Percentiles rank a stretch among this genome's conserved stretches.
Evolutionary conservation across 768 basidiomycete species (phyloP).

Genomic region (Hysterangium stoloniferum): DNA sequence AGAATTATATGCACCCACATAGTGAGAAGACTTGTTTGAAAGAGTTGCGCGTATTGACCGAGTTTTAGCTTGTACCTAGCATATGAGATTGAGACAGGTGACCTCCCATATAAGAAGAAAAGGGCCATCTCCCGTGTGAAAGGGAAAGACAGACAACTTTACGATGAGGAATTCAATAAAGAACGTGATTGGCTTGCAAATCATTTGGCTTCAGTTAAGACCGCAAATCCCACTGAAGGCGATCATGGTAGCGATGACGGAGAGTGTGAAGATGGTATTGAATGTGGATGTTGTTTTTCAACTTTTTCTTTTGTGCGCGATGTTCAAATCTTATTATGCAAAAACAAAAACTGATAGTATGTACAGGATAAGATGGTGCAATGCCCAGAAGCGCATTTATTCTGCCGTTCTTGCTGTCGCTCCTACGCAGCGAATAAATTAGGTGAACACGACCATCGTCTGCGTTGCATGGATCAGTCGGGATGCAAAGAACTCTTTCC

Average conservation of each 20-base stretch:
- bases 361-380: conserved; percentile 75
- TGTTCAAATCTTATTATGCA: background rate
- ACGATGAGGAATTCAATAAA: conserved; percentile 40
- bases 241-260: conserved; percentile 33
- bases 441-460: conserved; percentile 49
- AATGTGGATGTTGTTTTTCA: conserved; percentile 85
- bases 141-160: conserved; percentile 23
- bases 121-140: conserved; percentile 27
- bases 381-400: conserved; percentile 84
- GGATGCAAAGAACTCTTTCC: conserved; percentile 65
- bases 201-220: conserved; percentile 23
- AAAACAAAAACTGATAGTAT: background rate
- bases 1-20: conserved; percentile 59
- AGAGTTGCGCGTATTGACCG: background rate
- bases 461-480: conserved; percentile 79
- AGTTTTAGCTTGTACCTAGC: conserved; percentile 26
- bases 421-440: conserved; percentile 62
- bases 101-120: conserved; percentile 30
- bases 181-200: conserved; percentile 40
- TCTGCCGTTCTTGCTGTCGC: conserved; percentile 67
- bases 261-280: conserved; percentile 54
- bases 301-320: conserved; percentile 58
- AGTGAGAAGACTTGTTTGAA: conserved; percentile 26
- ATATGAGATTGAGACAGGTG: conserved; percentile 24
- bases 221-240: conserved; percentile 24